Evolutionary conservation across 1,139 yeast species (phyloP).

Genomic region (Eremothecium sinecaudum): DNA sequence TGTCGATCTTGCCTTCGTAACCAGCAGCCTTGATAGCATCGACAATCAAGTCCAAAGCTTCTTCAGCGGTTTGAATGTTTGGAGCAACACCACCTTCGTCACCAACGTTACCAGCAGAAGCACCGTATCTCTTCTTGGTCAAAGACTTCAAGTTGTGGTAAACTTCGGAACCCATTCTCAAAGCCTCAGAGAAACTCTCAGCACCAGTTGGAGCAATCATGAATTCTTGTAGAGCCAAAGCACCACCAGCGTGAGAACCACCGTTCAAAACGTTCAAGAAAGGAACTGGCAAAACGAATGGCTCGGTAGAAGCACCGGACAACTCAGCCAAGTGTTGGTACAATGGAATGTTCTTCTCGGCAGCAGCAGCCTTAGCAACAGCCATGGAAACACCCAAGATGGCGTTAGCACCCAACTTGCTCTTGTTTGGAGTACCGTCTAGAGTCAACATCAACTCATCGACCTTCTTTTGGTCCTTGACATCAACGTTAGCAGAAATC

Average conservation of each 20-base stretch:
- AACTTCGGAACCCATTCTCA: constrained; percentile 92
- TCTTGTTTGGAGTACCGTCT: constrained; percentile 91
- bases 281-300: constrained; percentile 87
- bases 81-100: constrained; percentile 99
- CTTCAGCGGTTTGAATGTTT: constrained; percentile 82
- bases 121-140: constrained; percentile 89
- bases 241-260: constrained; percentile 99
- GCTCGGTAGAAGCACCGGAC: constrained; percentile 49
- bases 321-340: constrained; percentile 76
- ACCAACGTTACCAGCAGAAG: constrained; percentile 98
- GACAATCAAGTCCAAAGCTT: constrained; percentile 87
- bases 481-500: constrained; percentile 60
- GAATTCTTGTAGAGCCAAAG: constrained; percentile 95
- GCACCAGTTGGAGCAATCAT: constrained; percentile 95
- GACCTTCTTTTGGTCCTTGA: constrained; percentile 66
- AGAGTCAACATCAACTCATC: constrained; percentile 69
- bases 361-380: constrained; percentile 91
- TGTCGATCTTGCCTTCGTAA: constrained; percentile 79
- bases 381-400: constrained; percentile 91
- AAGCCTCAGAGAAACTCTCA: constrained; percentile 78
- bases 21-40: constrained; percentile 86
- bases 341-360: constrained; percentile 76
- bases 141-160: constrained; percentile 88
- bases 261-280: constrained; percentile 97
- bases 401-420: constrained; percentile 93